Evolutionary conservation across 129 eudicot genomes (phyloP), one percentile per base, ranked within the genome.

Genomic region (Scalesia atractyloides): DNA sequence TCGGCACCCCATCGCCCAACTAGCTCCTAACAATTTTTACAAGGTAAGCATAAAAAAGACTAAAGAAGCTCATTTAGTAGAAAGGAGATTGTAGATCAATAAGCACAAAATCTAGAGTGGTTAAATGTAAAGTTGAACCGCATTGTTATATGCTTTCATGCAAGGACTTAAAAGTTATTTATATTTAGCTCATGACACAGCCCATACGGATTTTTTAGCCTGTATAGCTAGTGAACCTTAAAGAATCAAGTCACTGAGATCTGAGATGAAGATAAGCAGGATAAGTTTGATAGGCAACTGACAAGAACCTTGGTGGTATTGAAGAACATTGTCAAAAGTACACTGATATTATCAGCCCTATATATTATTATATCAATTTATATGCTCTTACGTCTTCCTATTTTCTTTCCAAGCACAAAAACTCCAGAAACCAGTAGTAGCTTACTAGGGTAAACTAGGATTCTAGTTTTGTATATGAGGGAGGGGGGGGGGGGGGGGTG

Each of bases 1-100:
- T 26, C 3, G 33, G 33, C 2, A 26, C 33, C 3, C 33, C 33
- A 26, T 3, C 33, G 33, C 33, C 33, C 33, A 26, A 26, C 33
- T 26, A 26, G 33, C 33, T 26, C 33, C 33, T 26, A 26, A 26
- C 33, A 3, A 2, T 26, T 26, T 26, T 26, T 26, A 26, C 33
- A 59, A 20, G 47, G 73, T 53, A 54, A 33, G 16, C 12, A 9
- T 26, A 52, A 26, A 15, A 43, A 16, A 4, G 15, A 9, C n/a
- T 0, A 43, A 56, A 49, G 49, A 66, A 44, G 33, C 54, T 43
- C 63, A 5, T 66, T 12, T 66, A 20, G 39, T 66, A 46, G 72
- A 66, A 66, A 66, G 54, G 70, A 66, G 22, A 46, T 66, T 33
- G n/a, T 57, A 11, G 63, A 57, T 57, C 14, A 66, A 15, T 47